Base-by-base conservation (phyloP, 179 eudicot species). In the Silene noctiflora region DNA sequence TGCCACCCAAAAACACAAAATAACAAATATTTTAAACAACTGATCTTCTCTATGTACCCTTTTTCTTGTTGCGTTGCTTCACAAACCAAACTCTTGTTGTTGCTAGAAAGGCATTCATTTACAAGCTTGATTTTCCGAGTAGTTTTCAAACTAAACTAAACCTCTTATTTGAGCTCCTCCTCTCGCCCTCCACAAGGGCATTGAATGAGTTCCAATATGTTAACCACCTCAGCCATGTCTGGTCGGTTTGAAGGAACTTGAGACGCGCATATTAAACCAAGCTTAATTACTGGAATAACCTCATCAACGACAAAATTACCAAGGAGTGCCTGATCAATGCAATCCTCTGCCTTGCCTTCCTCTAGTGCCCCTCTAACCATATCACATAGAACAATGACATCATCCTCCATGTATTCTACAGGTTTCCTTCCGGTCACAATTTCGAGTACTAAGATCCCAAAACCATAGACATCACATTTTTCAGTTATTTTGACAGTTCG, bases 231-330 rank as follows among this genome's bases (percentile, higher is more conserved):
- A 19, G 80, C 88, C 98, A 93, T 93, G 67, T 89, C 93, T 3
- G 97, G 98, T 56, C 98, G 81, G 68, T 88, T 93, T 3, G 98
- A 93, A 4, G 98, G 98, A 55, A 93, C 98, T 80, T 93, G 98
- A 69, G 98, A 93, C 1, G 97, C 90, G 61, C 98, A 93, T 63
- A 93, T 88, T 78, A 93, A 76, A 64, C 98, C 98, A 22, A 93
- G 89, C 77, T 93, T 93, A 4, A 91, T 81, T 8, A 93, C 89
- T 0, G 96, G 92, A 56, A 87, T 83, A 51, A 82, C 93, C 81
- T 91, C 98, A 67, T 93, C 98, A 4, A 77, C 81, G 0, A 83
- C 88, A 69, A 86, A 89, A 14, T 85, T 77, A 21, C 93, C 97
- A 8, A 56, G 53, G 13, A 93, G 87, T 83, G 81, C 79, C 78